Evolutionary conservation across 2,329 filamentous ascomycete genomes (phyloP), one percentile per base, ranked within the genome.

Genomic region (Cucurbitaria berberidis): DNA sequence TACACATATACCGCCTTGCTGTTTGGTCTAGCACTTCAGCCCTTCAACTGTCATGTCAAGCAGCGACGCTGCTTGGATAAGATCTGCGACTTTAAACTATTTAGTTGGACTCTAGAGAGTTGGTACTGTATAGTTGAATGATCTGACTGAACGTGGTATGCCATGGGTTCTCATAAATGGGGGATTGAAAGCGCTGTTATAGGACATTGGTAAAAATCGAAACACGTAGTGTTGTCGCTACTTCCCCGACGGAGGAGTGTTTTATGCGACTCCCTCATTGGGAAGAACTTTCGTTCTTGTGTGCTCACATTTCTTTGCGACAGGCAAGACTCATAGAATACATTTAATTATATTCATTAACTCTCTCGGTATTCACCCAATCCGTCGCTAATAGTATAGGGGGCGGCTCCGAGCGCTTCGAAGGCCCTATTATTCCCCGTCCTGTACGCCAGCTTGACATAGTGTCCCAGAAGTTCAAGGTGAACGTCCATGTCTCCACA

Each of bases 341-440:
- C n/a, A n/a, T 10, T 34, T 5, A 5, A 34, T 34, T 4, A 2
- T 16, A 34, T n/a, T 34, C 30, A 13, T n/a, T 34, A 15, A 34
- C 16, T 34, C 13, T n/a, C 30, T 34, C 4, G 13, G 30, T n/a
- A 5, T 13, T 30, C 29, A 34, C 5, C 30, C 15, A 15, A 16
- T 6, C 18, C 6, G 11, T 39, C 15, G 21, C 18, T 39, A 22
- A n/a, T 32, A 34, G 4, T 34, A 26, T 40, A n/a, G n/a, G n/a
- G n/a, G 9, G 21, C 42, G 48, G 47, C 30, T 47, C 60, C 60
- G 60, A 63, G 60, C 60, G 56, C 60, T 63, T 63, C 60, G 60
- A 62, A 55, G 48, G 49, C 54, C 58, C 42, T 41, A 32, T 32
- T 32, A 30, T 40, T 46, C 29, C 30, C 30, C 11, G 35, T 32